phyloP scores from a whole-genome alignment of 495 filamentous ascomycete species.

The Aspergillus heteromorphus region DNA sequence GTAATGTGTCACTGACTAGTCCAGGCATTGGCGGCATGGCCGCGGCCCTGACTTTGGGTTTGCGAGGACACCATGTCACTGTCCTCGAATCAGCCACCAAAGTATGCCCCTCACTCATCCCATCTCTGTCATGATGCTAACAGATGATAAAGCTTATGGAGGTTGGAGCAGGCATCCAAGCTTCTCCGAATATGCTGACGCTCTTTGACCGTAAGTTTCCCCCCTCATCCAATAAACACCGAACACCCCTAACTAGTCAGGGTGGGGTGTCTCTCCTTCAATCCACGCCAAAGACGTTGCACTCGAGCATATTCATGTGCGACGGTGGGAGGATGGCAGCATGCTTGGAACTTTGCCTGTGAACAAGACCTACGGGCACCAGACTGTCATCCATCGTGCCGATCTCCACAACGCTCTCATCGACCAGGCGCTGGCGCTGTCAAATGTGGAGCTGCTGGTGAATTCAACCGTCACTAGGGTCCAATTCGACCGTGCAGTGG shows the following conservation, averaged over 20 bases:
- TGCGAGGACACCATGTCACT: conserved; percentile 42
- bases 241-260: conserved; percentile 16
- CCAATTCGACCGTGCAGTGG: conserved; percentile 24
- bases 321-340: conserved; percentile 37
- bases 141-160: conserved; percentile 36
- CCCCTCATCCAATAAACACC: no score
- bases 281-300: conserved; percentile 36
- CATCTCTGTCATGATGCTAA: background rate
- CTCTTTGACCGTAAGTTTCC: conserved; percentile 53
- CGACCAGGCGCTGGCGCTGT: conserved; percentile 28
- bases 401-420: conserved; percentile 41
- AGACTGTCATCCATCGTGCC: conserved; percentile 40
- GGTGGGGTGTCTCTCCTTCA: conserved; percentile 38
- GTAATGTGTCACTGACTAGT: conserved; percentile 36
- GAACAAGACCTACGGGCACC: conserved; percentile 39
- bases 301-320: conserved; percentile 38
- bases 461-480: conserved; percentile 32
- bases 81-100: conserved; percentile 36
- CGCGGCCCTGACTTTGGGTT: conserved; percentile 56
- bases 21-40: conserved; percentile 62
- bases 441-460: conserved; percentile 32
- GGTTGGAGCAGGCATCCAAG: conserved; percentile 75
- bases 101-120: conserved; percentile 12
- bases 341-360: conserved; percentile 35
- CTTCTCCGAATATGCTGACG: conserved; percentile 70